Conservation (phyloP, 2,329 filamentous ascomycete species). For the Dryadomyces sulphureus region DNA sequence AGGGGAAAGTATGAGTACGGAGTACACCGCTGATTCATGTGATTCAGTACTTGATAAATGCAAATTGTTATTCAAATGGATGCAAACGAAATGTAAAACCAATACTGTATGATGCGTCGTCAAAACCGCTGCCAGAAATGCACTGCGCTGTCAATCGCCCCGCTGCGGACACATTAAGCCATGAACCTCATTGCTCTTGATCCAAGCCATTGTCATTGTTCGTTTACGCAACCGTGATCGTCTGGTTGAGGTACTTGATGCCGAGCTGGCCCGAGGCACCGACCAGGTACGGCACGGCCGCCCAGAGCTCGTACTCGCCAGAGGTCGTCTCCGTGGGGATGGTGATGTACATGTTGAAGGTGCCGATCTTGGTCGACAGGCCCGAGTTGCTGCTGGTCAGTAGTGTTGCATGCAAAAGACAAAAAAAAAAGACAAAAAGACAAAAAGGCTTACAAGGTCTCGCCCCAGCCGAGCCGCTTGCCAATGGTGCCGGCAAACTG, state of each 20-base stretch:
- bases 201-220: too few relatives aligned
- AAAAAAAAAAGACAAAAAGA: background rate
- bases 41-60: too few relatives aligned
- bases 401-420: background rate
- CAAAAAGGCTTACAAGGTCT: background rate
- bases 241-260: background rate
- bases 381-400: background rate
- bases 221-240: background rate
- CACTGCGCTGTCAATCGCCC: too few relatives aligned
- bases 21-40: too few relatives aligned
- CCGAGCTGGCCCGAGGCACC: background rate
- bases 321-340: background rate
- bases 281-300: background rate
- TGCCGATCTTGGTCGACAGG: too few relatives aligned
- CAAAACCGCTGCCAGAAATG: too few relatives aligned
- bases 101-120: too few relatives aligned
- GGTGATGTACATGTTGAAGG: background rate
- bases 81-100: too few relatives aligned
- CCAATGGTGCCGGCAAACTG: background rate
- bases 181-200: too few relatives aligned
- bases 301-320: background rate
- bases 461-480: background rate
- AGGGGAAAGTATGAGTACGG: too few relatives aligned
- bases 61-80: too few relatives aligned
- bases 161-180: too few relatives aligned